phyloP scores from a whole-genome alignment of 2,329 filamentous ascomycete species.

The Diaporthe sp. region DNA sequence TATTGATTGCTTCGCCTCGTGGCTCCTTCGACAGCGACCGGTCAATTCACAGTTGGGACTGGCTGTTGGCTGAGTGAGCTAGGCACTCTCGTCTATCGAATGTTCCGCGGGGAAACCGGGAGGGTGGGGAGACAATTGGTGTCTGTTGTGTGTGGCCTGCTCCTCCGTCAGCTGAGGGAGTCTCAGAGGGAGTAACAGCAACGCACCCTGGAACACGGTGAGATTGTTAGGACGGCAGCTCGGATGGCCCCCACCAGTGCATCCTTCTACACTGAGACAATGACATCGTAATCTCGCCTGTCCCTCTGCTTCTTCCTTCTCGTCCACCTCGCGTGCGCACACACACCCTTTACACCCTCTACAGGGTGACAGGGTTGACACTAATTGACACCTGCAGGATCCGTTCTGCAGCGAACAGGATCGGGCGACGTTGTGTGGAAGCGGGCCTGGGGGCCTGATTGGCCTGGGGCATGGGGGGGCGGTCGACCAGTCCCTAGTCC shows the following conservation, averaged over 20 bases:
- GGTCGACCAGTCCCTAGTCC: neutral
- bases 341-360: no score
- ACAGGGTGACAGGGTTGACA: neutral
- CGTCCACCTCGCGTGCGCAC: neutral
- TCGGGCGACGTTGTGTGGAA: slow-evolving; percentile 12
- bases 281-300: neutral
- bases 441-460: slow-evolving; percentile 1
- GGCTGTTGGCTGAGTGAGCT: neutral
- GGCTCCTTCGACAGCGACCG: neutral
- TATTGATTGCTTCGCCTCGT: slow-evolving; percentile 4
- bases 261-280: neutral
- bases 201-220: neutral
- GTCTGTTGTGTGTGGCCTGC: neutral
- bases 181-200: neutral
- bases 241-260: neutral
- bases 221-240: neutral
- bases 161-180: neutral
- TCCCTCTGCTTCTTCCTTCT: neutral
- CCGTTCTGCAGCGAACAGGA: slow-evolving; percentile 14
- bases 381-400: slow-evolving; percentile 30
- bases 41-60: neutral
- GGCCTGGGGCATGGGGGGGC: no score
- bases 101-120: neutral
- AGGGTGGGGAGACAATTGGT: neutral
- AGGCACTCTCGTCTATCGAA: neutral